A percentile compares a stretch with the other conserved stretches of the same genome.
Evolutionary conservation across 345 rosid genomes (phyloP).

Genomic region (Punica granatum): DNA sequence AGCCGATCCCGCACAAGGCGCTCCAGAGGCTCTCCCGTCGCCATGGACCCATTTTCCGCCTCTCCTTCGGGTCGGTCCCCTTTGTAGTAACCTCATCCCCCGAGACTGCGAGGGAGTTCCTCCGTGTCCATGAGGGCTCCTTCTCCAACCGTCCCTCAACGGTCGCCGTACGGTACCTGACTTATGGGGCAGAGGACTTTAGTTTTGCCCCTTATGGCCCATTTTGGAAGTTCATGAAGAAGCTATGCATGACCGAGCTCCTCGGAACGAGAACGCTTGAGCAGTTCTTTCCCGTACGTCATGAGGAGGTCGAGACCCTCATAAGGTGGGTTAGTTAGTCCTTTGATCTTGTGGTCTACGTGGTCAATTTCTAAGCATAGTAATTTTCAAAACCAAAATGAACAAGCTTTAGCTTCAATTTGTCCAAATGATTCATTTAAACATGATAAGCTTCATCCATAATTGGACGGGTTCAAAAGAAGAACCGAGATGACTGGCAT

Average conservation of each 20-base stretch:
- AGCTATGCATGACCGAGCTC: conserved; percentile 13
- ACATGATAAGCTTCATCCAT: too few species aligned
- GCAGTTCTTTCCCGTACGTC: conserved; percentile 2
- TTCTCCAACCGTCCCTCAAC: conserved; percentile 10
- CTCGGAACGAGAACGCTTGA: neutral
- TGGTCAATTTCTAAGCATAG: too few species aligned
- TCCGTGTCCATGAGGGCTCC: conserved; percentile 4
- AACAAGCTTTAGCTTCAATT: too few species aligned
- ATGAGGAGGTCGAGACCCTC: neutral
- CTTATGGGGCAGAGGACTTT: conserved; percentile 7
- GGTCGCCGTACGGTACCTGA: conserved; percentile 1
- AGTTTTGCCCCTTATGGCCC: conserved; percentile 3
- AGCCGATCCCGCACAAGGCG: conserved; percentile 1
- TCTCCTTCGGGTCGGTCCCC: conserved; percentile 2
- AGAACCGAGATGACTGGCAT: too few species aligned
- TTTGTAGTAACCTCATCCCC: neutral
- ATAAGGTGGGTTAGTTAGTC: neutral
- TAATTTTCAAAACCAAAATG: too few species aligned
- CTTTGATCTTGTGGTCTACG: neutral
- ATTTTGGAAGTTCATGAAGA: conserved; percentile 13
- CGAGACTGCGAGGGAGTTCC: conserved; percentile 6
- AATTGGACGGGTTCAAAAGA: too few species aligned
- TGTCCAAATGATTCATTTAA: too few species aligned
- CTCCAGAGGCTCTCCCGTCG: neutral
- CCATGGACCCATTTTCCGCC: neutral